Evolutionary conservation across 805 yeast genomes (phyloP).

Genomic region (Yarrowia sp.): DNA sequence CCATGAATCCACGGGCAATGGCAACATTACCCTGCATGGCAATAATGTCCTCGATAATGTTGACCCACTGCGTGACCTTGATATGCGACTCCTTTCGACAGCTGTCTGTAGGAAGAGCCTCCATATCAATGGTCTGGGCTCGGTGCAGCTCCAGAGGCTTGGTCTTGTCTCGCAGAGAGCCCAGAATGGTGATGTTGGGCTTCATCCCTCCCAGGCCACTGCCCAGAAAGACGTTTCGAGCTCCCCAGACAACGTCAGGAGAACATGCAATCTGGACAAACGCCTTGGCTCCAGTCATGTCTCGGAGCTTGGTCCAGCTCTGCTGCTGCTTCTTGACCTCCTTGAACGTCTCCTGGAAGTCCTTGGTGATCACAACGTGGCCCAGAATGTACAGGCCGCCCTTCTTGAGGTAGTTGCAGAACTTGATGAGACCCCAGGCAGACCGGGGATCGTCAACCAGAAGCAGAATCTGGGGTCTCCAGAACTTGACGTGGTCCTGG

Average conservation of each 20-base stretch:
- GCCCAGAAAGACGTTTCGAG: conserved; percentile 83
- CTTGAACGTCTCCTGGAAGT: conserved; percentile 60
- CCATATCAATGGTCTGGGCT: conserved; percentile 38
- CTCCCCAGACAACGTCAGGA: conserved; percentile 90
- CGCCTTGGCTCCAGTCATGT: conserved; percentile 75
- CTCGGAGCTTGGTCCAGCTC: conserved; percentile 85
- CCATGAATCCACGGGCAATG: conserved; percentile 82
- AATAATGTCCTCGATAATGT: conserved; percentile 83
- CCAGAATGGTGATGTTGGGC: conserved; percentile 91
- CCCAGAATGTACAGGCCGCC: conserved; percentile 93
- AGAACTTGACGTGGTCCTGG: conserved; percentile 92
- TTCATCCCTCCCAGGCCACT: conserved; percentile 98
- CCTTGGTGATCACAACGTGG: conserved; percentile 72
- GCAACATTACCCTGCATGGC: conserved; percentile 90
- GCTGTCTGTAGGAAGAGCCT: conserved; percentile 69
- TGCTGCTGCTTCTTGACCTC: conserved; percentile 70
- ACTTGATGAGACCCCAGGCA: conserved; percentile 85
- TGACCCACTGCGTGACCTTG: conserved; percentile 81
- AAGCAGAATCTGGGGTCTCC: conserved; percentile 94
- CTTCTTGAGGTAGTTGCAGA: conserved; percentile 91
- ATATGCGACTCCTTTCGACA: conserved; percentile 71
- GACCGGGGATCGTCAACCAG: conserved; percentile 90
- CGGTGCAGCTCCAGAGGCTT: conserved; percentile 29
- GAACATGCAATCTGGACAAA: conserved; percentile 91
- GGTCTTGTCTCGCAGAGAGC: conserved; percentile 68